These are phyloP conservation scores for Corylus americana DNA, from an alignment of 306 rosid genomes.

Conservation along the genomic window DNA sequence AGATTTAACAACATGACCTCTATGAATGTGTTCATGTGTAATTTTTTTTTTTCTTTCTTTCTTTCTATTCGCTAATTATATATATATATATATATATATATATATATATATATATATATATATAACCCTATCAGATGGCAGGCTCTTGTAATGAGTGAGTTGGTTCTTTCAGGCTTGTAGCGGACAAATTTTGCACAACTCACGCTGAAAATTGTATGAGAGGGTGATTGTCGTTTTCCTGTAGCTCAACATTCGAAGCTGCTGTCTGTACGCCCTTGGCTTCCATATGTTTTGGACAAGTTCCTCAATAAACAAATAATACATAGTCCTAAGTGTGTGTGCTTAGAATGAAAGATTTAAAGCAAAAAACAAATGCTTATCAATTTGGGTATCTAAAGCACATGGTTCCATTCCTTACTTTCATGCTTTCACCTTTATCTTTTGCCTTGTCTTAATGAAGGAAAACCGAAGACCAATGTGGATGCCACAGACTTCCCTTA, in stretches of 20 bases:
- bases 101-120: too few species aligned
- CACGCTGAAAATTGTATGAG: neutral
- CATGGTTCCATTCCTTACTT: constrained; percentile 52
- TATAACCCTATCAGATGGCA: too few species aligned
- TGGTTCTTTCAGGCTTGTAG: constrained; percentile 15
- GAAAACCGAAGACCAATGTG: constrained; percentile 31
- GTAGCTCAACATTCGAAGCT: constrained; percentile 51
- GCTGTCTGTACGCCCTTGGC: constrained; percentile 45
- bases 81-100: too few species aligned
- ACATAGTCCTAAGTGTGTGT: constrained; percentile 24
- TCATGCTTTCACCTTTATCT: constrained; percentile 52
- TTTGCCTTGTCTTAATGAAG: constrained; percentile 27
- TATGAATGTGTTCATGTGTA: too few species aligned
- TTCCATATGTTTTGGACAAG: constrained; percentile 45
- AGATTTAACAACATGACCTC: too few species aligned
- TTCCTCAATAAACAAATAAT: constrained; percentile 12
- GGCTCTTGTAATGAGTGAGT: constrained; percentile 39
- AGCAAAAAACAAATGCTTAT: constrained; percentile 18
- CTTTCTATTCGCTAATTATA: too few species aligned
- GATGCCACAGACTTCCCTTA: constrained; percentile 47
- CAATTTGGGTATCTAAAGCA: constrained; percentile 43
- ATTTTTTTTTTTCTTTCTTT: too few species aligned
- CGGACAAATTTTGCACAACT: neutral
- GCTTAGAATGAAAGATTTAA: constrained; percentile 30
- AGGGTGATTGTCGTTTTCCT: constrained; percentile 15